A percentile compares a stretch with the other conserved stretches of the same genome.
phyloP scores from a whole-genome alignment of 805 yeast genomes.

The Candida broadrunensis region DNA sequence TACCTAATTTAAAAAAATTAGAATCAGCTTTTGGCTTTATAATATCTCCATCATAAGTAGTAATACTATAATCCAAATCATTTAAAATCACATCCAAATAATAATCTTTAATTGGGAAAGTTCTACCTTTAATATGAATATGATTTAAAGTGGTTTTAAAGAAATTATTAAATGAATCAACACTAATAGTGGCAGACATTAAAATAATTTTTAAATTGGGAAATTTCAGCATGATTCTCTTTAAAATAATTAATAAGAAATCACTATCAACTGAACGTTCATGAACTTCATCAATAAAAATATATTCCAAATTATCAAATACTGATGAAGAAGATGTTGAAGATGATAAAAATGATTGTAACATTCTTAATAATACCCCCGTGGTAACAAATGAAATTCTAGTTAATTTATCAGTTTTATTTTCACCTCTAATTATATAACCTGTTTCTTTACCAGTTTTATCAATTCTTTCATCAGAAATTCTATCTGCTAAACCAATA shows the following conservation, averaged over 20 bases:
- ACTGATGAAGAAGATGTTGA: constrained; percentile 24
- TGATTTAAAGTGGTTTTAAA: constrained; percentile 56
- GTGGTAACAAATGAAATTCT: constrained; percentile 87
- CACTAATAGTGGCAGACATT: constrained; percentile 93
- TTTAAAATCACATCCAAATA: constrained; percentile 68
- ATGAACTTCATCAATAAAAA: constrained; percentile 94
- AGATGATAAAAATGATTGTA: constrained; percentile 51
- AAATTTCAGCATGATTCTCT: constrained; percentile 49
- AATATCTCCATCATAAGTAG: constrained; percentile 34
- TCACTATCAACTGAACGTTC: constrained; percentile 92
- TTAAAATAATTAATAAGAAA: constrained; percentile 73
- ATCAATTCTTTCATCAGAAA: constrained; percentile 75
- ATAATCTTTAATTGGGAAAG: constrained; percentile 82
- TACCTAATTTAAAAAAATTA: constrained; percentile 60
- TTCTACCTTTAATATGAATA: constrained; percentile 86
- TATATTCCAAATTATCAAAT: constrained; percentile 58
- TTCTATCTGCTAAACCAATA: constrained; percentile 90
- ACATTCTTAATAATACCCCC: constrained; percentile 84
- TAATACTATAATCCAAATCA: constrained; percentile 54
- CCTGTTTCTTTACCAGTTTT: constrained; percentile 77
- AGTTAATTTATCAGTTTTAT: constrained; percentile 57
- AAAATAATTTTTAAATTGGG: constrained; percentile 65
- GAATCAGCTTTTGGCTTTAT: constrained; percentile 64
- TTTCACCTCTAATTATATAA: constrained; percentile 87
- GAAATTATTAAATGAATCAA: constrained; percentile 61